phyloP scores from a whole-genome alignment of 2,329 filamentous ascomycete genomes.

The Ceratocystiopsis minuta region DNA sequence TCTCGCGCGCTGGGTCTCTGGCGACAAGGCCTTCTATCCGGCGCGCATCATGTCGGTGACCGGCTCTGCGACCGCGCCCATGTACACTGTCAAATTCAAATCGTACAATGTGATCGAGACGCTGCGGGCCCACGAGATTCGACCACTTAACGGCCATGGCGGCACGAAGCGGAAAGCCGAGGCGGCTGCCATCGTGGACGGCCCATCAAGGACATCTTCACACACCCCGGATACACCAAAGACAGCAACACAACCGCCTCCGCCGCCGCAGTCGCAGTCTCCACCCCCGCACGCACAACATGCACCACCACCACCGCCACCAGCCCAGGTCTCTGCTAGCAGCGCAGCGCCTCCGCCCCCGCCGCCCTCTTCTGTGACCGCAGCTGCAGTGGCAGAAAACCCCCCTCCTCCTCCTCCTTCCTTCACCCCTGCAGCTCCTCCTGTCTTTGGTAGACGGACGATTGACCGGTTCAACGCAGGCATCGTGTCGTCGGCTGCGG shows the following conservation, averaged over 20 bases:
- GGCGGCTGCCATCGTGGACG: no score
- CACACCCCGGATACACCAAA: no score
- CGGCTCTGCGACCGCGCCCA: slow-evolving; percentile 73
- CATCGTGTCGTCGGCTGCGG: slow-evolving; percentile 36
- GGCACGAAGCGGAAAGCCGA: slow-evolving; percentile 49
- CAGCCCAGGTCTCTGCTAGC: no score
- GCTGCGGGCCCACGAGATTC: slow-evolving; percentile 64
- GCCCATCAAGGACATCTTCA: no score
- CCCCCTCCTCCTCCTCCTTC: neutral
- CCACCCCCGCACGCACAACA: no score
- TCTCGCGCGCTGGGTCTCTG: slow-evolving; percentile 76
- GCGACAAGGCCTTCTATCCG: slow-evolving; percentile 79
- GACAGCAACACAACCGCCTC: neutral
- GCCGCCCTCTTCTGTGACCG: slow-evolving; percentile 9
- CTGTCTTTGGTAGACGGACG: slow-evolving; percentile 2
- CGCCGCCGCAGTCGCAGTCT: neutral
- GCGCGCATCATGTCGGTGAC: slow-evolving; percentile 88
- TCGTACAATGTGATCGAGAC: slow-evolving; percentile 76
- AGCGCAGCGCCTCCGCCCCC: slow-evolving; percentile 15
- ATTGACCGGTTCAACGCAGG: slow-evolving; percentile 19
- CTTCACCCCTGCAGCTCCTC: neutral
- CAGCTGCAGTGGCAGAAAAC: no score
- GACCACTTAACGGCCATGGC: slow-evolving; percentile 39
- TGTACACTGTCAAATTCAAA: slow-evolving; percentile 92
- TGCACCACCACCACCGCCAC: no score